Percentiles rank a stretch among this genome's conserved stretches.
Conservation (phyloP, 805 yeast genomes). For the Wickerhamiella allomyrinae region DNA sequence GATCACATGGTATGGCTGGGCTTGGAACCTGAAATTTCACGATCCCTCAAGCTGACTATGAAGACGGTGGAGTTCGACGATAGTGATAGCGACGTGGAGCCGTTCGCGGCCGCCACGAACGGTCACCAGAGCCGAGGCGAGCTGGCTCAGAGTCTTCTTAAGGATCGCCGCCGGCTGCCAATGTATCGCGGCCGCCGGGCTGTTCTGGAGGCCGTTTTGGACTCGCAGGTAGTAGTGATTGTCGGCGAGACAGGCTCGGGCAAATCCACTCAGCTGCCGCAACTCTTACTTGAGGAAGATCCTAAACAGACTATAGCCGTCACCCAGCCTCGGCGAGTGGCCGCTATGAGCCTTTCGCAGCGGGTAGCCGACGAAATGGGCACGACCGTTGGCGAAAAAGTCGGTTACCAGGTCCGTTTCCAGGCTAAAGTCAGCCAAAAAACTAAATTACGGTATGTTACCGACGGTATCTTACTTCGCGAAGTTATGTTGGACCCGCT, state of each 20-base stretch:
- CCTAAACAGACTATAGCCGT: conserved; percentile 55
- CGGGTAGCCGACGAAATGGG: conserved; percentile 88
- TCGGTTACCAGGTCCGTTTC: conserved; percentile 89
- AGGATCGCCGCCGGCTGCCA: conserved; percentile 49
- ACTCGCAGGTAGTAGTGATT: conserved; percentile 57
- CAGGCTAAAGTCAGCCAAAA: conserved; percentile 46
- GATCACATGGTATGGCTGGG: too few species aligned
- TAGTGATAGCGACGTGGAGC: conserved; percentile 7
- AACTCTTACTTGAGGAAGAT: conserved; percentile 44
- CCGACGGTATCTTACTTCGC: conserved; percentile 95
- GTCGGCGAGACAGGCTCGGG: conserved; percentile 98
- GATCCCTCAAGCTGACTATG: too few species aligned
- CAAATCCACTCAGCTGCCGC: conserved; percentile 94
- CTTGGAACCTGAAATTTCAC: too few species aligned
- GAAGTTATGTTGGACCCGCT: conserved; percentile 68
- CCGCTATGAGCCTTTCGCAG: conserved; percentile 85
- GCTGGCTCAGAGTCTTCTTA: conserved; percentile 27
- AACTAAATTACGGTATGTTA: conserved; percentile 70
- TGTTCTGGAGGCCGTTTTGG: conserved; percentile 39
- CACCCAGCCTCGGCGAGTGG: conserved; percentile 95
- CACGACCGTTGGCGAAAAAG: conserved; percentile 57
- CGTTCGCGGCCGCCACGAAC: background rate
- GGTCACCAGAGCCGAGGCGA: background rate
- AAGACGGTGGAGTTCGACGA: conserved; percentile 13
- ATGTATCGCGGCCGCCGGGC: conserved; percentile 58